A percentile compares a stretch with the other conserved stretches of the same genome.
These are phyloP conservation scores for Gossypium stocksii DNA, from an alignment of 345 rosid genomes.

Conservation along the genomic window DNA sequence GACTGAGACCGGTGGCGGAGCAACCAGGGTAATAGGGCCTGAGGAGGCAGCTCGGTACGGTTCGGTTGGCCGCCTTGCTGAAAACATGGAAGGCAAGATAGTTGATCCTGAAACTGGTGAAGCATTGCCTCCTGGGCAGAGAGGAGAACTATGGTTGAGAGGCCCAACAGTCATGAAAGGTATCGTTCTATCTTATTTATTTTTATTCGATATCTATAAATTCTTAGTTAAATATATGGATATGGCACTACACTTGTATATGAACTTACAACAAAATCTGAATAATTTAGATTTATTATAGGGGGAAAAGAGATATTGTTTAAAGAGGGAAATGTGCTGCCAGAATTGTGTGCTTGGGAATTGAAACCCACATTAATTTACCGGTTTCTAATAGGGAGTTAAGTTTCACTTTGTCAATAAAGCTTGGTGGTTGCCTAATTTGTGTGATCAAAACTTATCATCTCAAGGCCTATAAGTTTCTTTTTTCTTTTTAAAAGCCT, in stretches of 20 bases:
- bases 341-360: background rate
- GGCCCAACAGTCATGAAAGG: slow-evolving; percentile 84
- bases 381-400: background rate
- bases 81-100: slow-evolving; percentile 69
- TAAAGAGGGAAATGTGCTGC: background rate
- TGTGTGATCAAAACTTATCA: background rate
- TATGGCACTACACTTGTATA: too few relatives aligned
- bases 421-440: background rate
- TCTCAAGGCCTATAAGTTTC: too few relatives aligned
- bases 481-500: too few relatives aligned
- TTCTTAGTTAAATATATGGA: too few relatives aligned
- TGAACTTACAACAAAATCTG: background rate
- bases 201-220: background rate
- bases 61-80: slow-evolving; percentile 55
- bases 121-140: slow-evolving; percentile 62
- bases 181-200: slow-evolving; percentile 10
- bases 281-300: background rate
- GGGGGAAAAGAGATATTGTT: background rate
- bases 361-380: background rate
- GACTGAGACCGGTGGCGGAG: background rate
- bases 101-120: slow-evolving; percentile 77
- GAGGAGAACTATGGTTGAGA: slow-evolving; percentile 82
- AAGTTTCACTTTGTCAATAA: background rate
- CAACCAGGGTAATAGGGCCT: background rate
- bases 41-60: background rate